These are phyloP conservation scores for Emergomyces pasteurianus DNA, from an alignment of 2,329 filamentous ascomycete genomes.

Conservation along the genomic window DNA sequence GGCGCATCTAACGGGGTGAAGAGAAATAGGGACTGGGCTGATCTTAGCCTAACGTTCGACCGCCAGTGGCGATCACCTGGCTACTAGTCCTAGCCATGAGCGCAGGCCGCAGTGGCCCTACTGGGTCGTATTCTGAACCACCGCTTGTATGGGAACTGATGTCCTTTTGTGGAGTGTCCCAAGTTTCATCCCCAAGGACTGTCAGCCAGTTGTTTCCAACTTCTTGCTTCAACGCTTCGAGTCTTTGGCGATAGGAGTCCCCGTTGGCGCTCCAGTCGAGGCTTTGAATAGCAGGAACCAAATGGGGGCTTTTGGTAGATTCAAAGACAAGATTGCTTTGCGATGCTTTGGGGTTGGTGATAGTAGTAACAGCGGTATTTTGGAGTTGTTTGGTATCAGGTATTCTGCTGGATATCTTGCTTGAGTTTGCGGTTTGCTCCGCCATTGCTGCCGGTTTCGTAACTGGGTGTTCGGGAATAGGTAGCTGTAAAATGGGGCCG, in stretches of 20 bases:
- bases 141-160: conserved; percentile 18
- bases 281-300: conserved; percentile 16
- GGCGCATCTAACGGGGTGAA: not conserved
- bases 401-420: not conserved
- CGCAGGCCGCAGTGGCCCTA: conserved; percentile 21
- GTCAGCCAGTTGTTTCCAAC: conserved; percentile 81
- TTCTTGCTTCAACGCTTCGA: conserved; percentile 73
- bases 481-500: not conserved
- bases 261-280: conserved; percentile 41
- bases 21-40: not conserved
- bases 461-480: not conserved
- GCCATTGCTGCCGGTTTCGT: not conserved
- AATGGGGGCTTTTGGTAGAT: conserved; percentile 6
- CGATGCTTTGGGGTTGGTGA: not conserved
- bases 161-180: conserved; percentile 30
- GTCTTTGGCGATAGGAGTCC: conserved; percentile 74
- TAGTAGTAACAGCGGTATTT: not conserved
- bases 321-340: conserved; percentile 1
- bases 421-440: not conserved
- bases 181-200: conserved; percentile 65
- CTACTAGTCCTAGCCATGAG: conserved; percentile 24
- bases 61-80: conserved; percentile 31
- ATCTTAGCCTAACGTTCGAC: conserved; percentile 24
- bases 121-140: conserved; percentile 22
- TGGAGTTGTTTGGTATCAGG: not conserved